These are phyloP conservation scores for Thoreauomyces humboldtii DNA, from an alignment of 192 early-diverging fungal species.

Conservation along the genomic window DNA sequence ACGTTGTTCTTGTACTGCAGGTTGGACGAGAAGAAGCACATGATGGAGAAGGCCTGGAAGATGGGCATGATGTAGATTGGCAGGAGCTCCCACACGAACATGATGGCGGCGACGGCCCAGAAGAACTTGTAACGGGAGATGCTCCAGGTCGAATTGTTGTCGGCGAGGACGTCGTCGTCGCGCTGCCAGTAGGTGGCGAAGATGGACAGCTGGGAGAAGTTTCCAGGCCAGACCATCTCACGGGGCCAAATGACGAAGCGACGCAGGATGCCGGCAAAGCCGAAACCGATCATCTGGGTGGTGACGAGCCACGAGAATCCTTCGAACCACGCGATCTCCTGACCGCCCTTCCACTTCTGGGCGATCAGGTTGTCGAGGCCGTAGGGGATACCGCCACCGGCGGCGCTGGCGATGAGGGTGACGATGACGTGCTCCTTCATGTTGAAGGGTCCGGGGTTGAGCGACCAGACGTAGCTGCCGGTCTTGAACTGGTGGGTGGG, in stretches of 20 bases:
- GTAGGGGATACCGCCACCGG: constrained; percentile 21
- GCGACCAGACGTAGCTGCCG: constrained; percentile 22
- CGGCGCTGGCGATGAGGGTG: constrained; percentile 65
- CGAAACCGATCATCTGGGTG: constrained; percentile 67
- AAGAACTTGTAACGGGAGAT: constrained; percentile 60
- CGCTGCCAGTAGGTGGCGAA: constrained; percentile 18
- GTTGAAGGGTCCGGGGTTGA: constrained; percentile 85
- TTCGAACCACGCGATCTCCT: neutral
- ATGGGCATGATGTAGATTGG: constrained; percentile 2
- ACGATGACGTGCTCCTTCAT: constrained; percentile 90
- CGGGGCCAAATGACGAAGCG: constrained; percentile 81
- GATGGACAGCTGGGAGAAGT: constrained; percentile 19
- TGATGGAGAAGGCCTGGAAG: constrained; percentile 1
- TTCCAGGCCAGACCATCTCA: constrained; percentile 86
- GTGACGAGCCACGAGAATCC: constrained; percentile 48
- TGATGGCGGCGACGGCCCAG: constrained; percentile 43
- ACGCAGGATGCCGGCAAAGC: constrained; percentile 69
- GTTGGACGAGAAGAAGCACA: neutral
- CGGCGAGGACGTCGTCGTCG: neutral
- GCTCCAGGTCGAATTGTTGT: constrained; percentile 6
- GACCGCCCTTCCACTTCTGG: constrained; percentile 10
- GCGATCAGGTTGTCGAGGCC: constrained; percentile 18
- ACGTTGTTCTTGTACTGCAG: neutral
- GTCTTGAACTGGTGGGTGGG: constrained; percentile 30
- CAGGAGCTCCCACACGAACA: constrained; percentile 54